Conservation (phyloP, 148 eudicot genomes). For the Silene latifolia region DNA sequence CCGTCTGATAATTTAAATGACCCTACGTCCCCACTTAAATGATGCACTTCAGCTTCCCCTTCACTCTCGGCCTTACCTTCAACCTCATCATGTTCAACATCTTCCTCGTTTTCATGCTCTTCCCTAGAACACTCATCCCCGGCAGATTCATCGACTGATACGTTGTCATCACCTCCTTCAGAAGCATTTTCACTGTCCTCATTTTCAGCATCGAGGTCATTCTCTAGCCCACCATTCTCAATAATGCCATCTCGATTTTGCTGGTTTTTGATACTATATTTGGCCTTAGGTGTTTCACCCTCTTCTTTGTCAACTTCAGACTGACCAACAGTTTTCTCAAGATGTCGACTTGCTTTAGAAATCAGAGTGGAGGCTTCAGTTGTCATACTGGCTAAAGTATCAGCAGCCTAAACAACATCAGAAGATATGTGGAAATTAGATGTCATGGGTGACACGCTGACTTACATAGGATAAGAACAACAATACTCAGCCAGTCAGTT, state of each 20-base stretch:
- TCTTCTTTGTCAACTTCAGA: conserved; percentile 68
- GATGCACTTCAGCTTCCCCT: conserved; percentile 72
- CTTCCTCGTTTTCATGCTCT: conserved; percentile 72
- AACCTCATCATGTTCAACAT: conserved; percentile 58
- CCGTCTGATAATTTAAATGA: conserved; percentile 49
- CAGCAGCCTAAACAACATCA: conserved; percentile 44
- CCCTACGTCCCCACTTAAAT: conserved; percentile 46
- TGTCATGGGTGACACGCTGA: no score
- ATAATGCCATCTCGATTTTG: conserved; percentile 35
- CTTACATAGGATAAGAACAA: background rate
- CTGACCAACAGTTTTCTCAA: conserved; percentile 39
- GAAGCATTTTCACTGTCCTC: conserved; percentile 85
- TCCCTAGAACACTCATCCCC: conserved; percentile 81
- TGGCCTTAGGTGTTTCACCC: conserved; percentile 34
- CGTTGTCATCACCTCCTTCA: conserved; percentile 67
- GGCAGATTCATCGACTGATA: conserved; percentile 80
- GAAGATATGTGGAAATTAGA: conserved; percentile 13
- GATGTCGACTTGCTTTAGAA: conserved; percentile 28
- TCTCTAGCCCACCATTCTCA: conserved; percentile 46
- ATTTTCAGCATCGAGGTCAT: conserved; percentile 69
- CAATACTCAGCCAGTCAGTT: background rate
- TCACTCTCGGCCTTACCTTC: conserved; percentile 88
- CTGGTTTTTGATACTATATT: conserved; percentile 31
- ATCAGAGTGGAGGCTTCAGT: conserved; percentile 41
- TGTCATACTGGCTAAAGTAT: conserved; percentile 32